Evolutionary conservation across 768 basidiomycete species (phyloP), one percentile per base, ranked within the genome.

Genomic region (Suillus americanus): DNA sequence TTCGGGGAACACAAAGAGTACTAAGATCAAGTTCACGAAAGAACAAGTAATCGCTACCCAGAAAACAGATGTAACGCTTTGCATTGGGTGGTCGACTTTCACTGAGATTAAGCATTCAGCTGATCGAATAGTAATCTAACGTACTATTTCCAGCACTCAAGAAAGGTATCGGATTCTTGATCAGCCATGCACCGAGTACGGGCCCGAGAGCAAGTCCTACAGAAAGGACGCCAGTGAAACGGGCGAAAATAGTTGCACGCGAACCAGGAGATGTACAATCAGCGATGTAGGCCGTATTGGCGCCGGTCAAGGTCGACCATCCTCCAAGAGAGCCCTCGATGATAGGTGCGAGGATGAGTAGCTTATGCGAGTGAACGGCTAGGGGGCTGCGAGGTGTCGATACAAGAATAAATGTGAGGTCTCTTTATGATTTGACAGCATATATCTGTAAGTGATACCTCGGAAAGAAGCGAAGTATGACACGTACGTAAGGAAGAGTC

Each of bases 191-290:
- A 30, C 89, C 81, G 62, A 95, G 82, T 73, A 88, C 84, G 33
- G 95, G 94, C 0, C 95, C 95, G 2, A 87, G 69, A 0, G 94
- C 87, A 62, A 95, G 81, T 5, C 94, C 95, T 41, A 89, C 74
- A 78, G 88, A 93, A 55, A 89, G 82, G 62, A 92, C 86, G 3
- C 94, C 95, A 63, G 86, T 84, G 59, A 94, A 83, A 5, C 86
- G 82, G 14, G 86, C 85, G 65, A 88, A 88, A 51, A 88, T 86
- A 46, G 86, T 82, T 1, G 92, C 85, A 48, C 92, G 86, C 10
- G 92, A 93, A 50, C 92, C 92, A 51, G 86, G 81, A n/a, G 90
- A 90, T 3, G 93, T 94, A 71, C 91, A 93, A 79, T 86, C 82
- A 75, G 91, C 89, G 77, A 83, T 86, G 81, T 79, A 91, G 68